A percentile compares a stretch with the other conserved stretches of the same genome.
Evolutionary conservation across 345 rosid genomes (phyloP).

Genomic region (Populus deltoides): DNA sequence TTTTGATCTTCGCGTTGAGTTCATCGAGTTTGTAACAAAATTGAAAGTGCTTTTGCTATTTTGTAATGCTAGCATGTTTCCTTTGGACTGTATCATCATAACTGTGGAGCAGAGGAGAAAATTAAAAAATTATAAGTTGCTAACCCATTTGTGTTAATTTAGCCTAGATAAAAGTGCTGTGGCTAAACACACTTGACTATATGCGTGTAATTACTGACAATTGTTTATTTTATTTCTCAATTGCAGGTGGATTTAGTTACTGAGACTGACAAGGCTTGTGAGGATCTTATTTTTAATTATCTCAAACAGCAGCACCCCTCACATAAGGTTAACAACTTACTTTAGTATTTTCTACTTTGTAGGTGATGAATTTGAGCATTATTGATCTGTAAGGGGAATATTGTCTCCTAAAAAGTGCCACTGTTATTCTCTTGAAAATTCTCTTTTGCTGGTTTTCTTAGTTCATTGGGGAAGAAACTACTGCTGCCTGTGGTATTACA

Average conservation of each 20-base stretch:
- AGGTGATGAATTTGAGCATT: not conserved
- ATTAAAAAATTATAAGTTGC: not conserved
- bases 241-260: constrained; percentile 92
- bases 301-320: constrained; percentile 60
- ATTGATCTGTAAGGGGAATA: not conserved
- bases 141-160: not conserved
- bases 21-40: not conserved
- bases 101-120: not conserved
- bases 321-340: constrained; percentile 53
- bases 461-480: constrained; percentile 98
- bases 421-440: not conserved
- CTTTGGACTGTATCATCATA: not conserved
- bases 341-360: not conserved
- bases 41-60: not conserved
- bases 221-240: not conserved
- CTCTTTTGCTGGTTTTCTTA: constrained; percentile 22
- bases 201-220: not conserved
- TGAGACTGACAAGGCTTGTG: constrained; percentile 96
- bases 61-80: not conserved
- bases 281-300: constrained; percentile 79
- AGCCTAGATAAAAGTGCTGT: not conserved
- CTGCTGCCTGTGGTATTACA: constrained; percentile 71
- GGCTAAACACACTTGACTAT: not conserved
- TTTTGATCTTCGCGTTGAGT: not conserved
- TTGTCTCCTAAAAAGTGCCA: not conserved